Conservation (phyloP, 306 rosid genomes). For the Prunus mongolica region DNA sequence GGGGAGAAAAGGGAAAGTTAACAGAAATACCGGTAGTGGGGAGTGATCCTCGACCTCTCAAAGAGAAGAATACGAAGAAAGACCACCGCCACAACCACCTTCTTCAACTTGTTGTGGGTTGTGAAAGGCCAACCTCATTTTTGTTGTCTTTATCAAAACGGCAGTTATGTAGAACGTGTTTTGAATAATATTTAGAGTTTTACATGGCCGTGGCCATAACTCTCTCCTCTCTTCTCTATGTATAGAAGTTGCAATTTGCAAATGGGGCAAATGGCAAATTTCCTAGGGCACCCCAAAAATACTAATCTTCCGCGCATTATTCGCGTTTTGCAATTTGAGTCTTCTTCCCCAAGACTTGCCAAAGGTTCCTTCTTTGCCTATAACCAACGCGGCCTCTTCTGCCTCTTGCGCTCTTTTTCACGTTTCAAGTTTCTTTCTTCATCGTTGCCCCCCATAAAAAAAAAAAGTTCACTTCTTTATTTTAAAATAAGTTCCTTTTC, state of each 20-base stretch:
- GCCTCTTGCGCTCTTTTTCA: background rate
- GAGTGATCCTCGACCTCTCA: background rate
- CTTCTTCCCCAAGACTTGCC: background rate
- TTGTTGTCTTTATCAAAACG: slow-evolving; percentile 1
- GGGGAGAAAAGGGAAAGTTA: background rate
- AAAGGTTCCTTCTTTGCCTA: background rate
- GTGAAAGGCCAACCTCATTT: slow-evolving; percentile 17
- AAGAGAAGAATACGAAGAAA: background rate
- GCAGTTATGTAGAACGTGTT: background rate
- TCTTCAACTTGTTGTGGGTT: background rate
- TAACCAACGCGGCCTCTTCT: background rate
- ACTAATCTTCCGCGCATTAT: background rate
- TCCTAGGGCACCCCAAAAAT: background rate
- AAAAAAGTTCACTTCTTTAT: no score
- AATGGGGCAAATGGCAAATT: background rate
- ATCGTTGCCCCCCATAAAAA: no score
- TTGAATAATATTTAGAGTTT: no score
- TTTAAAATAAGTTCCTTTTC: no score
- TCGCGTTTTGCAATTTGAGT: background rate
- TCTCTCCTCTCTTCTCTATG: background rate
- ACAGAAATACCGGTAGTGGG: slow-evolving; percentile 23
- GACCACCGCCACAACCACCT: background rate
- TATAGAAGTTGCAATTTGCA: background rate
- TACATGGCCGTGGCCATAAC: background rate
- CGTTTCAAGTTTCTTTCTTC: background rate